Conservation (phyloP, 1,139 yeast genomes). For the Yamadazyma siamensis region DNA sequence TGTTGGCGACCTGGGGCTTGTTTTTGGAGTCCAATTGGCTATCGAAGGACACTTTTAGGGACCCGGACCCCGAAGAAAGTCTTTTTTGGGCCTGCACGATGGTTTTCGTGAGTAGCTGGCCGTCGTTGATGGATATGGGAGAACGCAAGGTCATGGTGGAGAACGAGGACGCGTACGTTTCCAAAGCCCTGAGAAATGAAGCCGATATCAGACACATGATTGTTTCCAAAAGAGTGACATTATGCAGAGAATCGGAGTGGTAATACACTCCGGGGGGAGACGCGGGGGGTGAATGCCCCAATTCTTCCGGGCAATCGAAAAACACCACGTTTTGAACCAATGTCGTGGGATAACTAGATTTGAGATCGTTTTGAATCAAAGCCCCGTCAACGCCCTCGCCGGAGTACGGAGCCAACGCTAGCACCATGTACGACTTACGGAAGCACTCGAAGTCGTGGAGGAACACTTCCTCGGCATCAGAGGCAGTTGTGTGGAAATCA, state of each 20-base stretch:
- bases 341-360: constrained; percentile 48
- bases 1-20: constrained; percentile 31
- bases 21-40: constrained; percentile 6
- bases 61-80: constrained; percentile 35
- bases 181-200: constrained; percentile 60
- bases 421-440: constrained; percentile 65
- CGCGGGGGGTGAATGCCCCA: too few species aligned
- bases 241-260: constrained; percentile 18
- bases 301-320: constrained; percentile 51
- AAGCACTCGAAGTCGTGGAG: constrained; percentile 88
- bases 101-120: constrained; percentile 47
- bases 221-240: constrained; percentile 55
- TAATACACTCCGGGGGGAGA: too few species aligned
- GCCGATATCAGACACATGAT: constrained; percentile 70
- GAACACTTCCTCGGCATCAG: constrained; percentile 58
- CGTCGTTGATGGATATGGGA: constrained; percentile 62
- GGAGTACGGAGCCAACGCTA: constrained; percentile 57
- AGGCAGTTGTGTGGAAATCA: constrained; percentile 47
- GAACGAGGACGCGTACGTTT: constrained; percentile 66
- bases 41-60: constrained; percentile 33
- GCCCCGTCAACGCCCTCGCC: constrained; percentile 13
- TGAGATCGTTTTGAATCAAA: constrained; percentile 14
- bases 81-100: constrained; percentile 50
- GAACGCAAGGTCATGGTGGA: constrained; percentile 70
- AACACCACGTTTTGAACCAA: constrained; percentile 62